phyloP scores from a whole-genome alignment of 371 early-diverging fungal genomes.

The Mucor ambiguus region DNA sequence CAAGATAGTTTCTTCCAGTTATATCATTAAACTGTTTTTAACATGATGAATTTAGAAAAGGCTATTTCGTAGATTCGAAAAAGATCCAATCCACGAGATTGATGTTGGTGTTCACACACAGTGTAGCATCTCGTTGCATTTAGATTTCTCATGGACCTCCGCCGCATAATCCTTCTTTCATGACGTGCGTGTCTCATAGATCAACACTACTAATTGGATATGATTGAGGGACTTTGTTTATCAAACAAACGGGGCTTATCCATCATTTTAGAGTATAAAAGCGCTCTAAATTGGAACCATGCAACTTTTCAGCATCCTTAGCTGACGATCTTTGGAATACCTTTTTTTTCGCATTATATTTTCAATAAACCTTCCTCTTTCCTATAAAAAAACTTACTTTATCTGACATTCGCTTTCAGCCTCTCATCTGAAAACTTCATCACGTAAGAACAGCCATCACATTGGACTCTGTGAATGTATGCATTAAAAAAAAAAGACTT shows the following conservation, averaged over 20 bases:
- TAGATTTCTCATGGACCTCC: neutral
- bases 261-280: neutral
- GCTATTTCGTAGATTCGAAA: too few species aligned
- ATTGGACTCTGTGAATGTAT: neutral
- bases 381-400: neutral
- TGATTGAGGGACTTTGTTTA: neutral
- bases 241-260: neutral
- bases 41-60: too few species aligned
- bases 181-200: neutral
- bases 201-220: neutral
- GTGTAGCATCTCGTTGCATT: neutral
- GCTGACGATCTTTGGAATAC: constrained; percentile 45
- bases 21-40: too few species aligned
- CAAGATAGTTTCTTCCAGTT: too few species aligned
- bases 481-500: neutral
- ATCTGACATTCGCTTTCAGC: neutral
- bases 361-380: neutral
- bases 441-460: neutral
- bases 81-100: too few species aligned
- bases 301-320: constrained; percentile 41
- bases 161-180: neutral
- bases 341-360: constrained; percentile 19
- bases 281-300: neutral
- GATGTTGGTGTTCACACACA: too few species aligned
- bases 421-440: neutral